Base-by-base conservation (phyloP, 2,329 filamentous ascomycete species). In the Calonectria hongkongensis region DNA sequence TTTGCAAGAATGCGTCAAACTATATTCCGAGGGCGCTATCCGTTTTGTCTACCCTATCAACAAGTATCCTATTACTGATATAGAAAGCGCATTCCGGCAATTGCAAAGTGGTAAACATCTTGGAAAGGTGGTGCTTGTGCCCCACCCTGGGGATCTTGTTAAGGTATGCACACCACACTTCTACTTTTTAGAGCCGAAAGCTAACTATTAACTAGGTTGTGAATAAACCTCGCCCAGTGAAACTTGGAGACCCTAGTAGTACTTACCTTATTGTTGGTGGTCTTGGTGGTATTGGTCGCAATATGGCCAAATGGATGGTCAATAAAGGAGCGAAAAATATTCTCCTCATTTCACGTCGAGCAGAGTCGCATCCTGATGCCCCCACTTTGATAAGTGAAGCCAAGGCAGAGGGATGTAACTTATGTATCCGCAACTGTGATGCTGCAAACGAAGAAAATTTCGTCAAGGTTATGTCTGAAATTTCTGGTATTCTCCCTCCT, bases 71-170 rank as follows among this genome's bases (percentile, higher is more conserved):
- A 39, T 60, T 36, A 41, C 54, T 3, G 54, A 60, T 8, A 60
- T 60, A n/a, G 54, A 60, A 33, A 60, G 54, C 8, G 54, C 54
- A 28, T 21, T 60, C 15, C 54, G 54, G 25, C 21, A 28, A 36
- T 16, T 60, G 21, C 54, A 60, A n/a, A 41, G 54, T 15, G 54
- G 54, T 13, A 60, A 60, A n/a, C 54, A 60, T 41, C 54, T 60
- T 5, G 54, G 54, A 60, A 60, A 60, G 33, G 15, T 60, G 21
- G 54, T 60, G 21, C 54, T 60, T 27, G 54, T 60, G 7, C 54
- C 54, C 21, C 33, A 21, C 4, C 54, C 54, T 6, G 54, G 54
- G 10, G 54, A 60, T 41, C 54, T 60, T 16, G 54, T 60, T 36
- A 60, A 60, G 54, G 54, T 60, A 27, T 5, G 21, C 27, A 41